These are phyloP conservation scores for Durotheca rogersii DNA, from an alignment of 495 filamentous ascomycete species.

Conservation along the genomic window DNA sequence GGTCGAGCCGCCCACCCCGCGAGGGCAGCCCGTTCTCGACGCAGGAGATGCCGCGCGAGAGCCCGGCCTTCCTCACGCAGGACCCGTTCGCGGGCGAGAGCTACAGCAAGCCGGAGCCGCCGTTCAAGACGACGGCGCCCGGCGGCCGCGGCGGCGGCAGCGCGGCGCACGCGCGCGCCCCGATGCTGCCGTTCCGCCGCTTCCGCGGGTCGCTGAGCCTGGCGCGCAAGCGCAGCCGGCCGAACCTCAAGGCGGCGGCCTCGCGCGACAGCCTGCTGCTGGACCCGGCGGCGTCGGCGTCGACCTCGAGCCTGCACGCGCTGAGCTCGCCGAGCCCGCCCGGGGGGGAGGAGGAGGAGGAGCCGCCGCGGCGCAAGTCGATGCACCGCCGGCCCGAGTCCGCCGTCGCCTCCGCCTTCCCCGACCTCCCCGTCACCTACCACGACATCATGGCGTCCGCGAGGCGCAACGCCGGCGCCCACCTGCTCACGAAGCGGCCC, in stretches of 20 bases:
- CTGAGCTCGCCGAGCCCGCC: constrained; percentile 19
- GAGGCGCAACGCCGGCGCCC: constrained; percentile 39
- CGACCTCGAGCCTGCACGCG: constrained; percentile 24
- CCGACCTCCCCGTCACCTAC: constrained; percentile 42
- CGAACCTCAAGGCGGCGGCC: constrained; percentile 37
- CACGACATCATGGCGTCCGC: constrained; percentile 40
- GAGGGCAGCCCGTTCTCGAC: constrained; percentile 38
- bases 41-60: constrained; percentile 40
- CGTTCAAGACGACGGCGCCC: constrained; percentile 11
- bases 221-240: constrained; percentile 48
- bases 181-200: constrained; percentile 45
- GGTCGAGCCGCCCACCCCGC: constrained; percentile 22
- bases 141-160: constrained; percentile 17
- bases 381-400: no score
- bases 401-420: constrained; percentile 19
- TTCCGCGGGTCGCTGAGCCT: constrained; percentile 48
- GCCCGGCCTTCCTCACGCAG: constrained; percentile 46
- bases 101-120: constrained; percentile 38
- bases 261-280: constrained; percentile 21
- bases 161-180: no score
- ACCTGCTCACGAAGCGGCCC: constrained; percentile 24
- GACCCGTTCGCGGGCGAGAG: constrained; percentile 48
- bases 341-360: constrained; percentile 15
- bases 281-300: constrained; percentile 18
- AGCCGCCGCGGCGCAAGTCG: no score